Conservation (phyloP, 306 rosid species). For the Fragaria ananassa region DNA sequence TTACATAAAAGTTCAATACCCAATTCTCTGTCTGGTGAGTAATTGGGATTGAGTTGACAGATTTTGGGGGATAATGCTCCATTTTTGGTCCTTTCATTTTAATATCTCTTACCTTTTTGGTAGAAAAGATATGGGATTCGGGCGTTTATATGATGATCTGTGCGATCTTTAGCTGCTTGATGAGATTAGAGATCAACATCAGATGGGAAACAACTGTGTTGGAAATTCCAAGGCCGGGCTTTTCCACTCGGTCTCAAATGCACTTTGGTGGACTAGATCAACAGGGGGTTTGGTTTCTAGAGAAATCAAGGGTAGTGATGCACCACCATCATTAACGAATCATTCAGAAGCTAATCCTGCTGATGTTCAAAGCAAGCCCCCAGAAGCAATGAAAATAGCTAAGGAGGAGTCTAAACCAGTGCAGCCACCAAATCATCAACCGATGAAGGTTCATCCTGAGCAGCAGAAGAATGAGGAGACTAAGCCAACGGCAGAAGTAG, state of each 20-base stretch:
- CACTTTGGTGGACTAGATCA: slow-evolving; percentile 46
- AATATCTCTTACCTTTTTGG: slow-evolving; percentile 1
- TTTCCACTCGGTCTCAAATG: slow-evolving; percentile 23
- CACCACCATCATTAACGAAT: slow-evolving; percentile 8
- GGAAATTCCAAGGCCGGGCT: slow-evolving; percentile 39
- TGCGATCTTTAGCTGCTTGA: slow-evolving; percentile 4
- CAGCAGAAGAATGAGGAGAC: slow-evolving; percentile 14
- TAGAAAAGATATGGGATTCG: slow-evolving; percentile 7
- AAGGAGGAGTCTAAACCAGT: slow-evolving; percentile 29
- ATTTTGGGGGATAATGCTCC: background rate
- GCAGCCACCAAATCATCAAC: slow-evolving; percentile 1
- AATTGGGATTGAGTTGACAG: slow-evolving; percentile 11
- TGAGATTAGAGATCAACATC: slow-evolving; percentile 5
- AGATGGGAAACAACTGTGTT: slow-evolving; percentile 86
- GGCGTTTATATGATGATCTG: background rate
- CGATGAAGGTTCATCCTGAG: slow-evolving; percentile 14
- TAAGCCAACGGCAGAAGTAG: slow-evolving; percentile 6
- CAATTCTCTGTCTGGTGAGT: background rate
- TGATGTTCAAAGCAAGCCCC: slow-evolving; percentile 44
- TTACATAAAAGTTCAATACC: background rate
- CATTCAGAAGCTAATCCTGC: slow-evolving; percentile 6
- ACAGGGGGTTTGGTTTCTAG: slow-evolving; percentile 21
- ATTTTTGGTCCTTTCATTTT: background rate
- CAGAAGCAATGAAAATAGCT: slow-evolving; percentile 44
- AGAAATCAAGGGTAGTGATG: slow-evolving; percentile 1